Base-by-base conservation (phyloP, 2,329 filamentous ascomycete species). In the Talaromyces sp. region DNA sequence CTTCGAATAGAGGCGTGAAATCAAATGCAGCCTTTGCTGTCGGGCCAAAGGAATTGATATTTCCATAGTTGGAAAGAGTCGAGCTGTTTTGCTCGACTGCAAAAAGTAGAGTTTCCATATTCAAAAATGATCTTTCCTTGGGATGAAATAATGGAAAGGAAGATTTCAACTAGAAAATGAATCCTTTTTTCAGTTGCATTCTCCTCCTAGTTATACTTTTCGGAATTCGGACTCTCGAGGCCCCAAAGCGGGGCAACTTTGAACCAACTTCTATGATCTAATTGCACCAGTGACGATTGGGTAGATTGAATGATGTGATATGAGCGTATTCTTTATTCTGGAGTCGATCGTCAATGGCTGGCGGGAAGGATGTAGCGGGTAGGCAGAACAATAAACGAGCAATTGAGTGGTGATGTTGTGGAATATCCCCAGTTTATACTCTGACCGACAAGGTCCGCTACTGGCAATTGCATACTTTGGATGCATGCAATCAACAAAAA, bases 1-100 rank as follows among this genome's bases (percentile, higher is more conserved):
- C 63, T 61, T 65, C 63, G 24, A 65, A 65, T 13, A 65, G 58
- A 19, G 48, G 47, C 8, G 63, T 65, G 39, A 65, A 65, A 54
- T 65, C 63, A 45, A 65, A 65, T 27, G 24, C 41, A 10, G 19
- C 16, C 2, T 48, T 24, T 11, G 62, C 47, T 13, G 43, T 31
- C 1, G 62, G 62, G 2, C 62, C 62, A 43, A 64, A 64, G 9
- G 56, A 64, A 39, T 57, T 57, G 39, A 39, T 27, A 14, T 47
- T 14, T 31, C 50, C 50, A 57, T 63, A 57, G 1, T 57, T 56
- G 19, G 27, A 33, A n/a, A 37, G 24, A 3, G 14, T 10, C 31
- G 61, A 47, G 39, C 14, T 24, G 39, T 63, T 63, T 3, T 57
- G 50, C 61, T 57, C 48, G 8, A 14, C 11, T 57, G 43, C 35